Percentiles rank a stretch among this genome's conserved stretches.
Evolutionary conservation across 805 yeast species (phyloP).

Genomic region (Lachancea waltii): DNA sequence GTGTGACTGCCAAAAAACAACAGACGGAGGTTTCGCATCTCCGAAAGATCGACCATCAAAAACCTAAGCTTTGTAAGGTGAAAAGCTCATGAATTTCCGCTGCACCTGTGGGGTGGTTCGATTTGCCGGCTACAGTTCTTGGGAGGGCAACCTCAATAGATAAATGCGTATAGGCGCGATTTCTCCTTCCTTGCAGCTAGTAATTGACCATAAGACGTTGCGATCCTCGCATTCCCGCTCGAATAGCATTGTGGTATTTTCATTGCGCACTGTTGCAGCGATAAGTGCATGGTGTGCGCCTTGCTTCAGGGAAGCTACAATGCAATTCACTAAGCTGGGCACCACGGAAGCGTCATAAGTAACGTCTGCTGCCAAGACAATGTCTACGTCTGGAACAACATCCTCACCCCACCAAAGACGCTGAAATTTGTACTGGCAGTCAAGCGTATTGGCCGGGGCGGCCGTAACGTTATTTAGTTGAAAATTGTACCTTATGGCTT

Average conservation of each 20-base stretch:
- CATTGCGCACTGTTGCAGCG: constrained; percentile 73
- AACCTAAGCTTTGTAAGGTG: no score
- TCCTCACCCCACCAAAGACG: constrained; percentile 57
- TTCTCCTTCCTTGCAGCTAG: constrained; percentile 6
- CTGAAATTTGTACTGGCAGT: constrained; percentile 25
- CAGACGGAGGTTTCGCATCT: no score
- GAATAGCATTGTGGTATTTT: constrained; percentile 42
- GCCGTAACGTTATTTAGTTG: constrained; percentile 37
- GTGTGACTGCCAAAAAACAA: neutral
- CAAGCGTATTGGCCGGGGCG: constrained; percentile 3
- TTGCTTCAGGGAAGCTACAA: constrained; percentile 8
- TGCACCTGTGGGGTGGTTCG: no score
- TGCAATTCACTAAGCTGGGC: constrained; percentile 38
- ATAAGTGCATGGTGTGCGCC: constrained; percentile 36
- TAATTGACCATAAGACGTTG: constrained; percentile 18
- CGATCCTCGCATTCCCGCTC: constrained; percentile 29
- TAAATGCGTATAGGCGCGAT: constrained; percentile 23
- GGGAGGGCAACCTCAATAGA: no score
- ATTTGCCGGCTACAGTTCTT: no score
- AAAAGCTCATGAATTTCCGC: no score
- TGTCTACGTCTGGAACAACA: constrained; percentile 39
- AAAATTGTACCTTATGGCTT: constrained; percentile 35
- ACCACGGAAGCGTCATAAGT: constrained; percentile 68
- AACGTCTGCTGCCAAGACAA: constrained; percentile 78
- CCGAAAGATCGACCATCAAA: no score